Evolutionary conservation across 306 rosid genomes (phyloP), one percentile per base, ranked within the genome.

Genomic region (Malus sieversii): DNA sequence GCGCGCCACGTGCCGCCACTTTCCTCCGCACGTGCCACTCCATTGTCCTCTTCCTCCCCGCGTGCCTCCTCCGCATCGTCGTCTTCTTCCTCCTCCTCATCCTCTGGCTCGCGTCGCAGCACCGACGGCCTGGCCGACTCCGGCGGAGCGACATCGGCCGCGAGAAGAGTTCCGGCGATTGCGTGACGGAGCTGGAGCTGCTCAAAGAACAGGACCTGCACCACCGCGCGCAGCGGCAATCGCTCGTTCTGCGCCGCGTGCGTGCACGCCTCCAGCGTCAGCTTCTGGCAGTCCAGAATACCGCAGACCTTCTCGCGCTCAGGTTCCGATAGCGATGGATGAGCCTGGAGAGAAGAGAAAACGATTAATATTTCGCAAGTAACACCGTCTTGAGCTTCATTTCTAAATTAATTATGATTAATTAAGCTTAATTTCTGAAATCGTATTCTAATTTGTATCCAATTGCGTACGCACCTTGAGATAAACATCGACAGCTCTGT

Each of bases 181-280:
- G 99, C 97, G 77, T 92, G 96, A 1, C 99, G 97, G 18, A 95
- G 93, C 84, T 95, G 99, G 58, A 95, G 91, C 85, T 95, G 99
- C 89, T 95, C 99, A 66, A 92, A 92, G 90, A 95, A 95, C 8
- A 95, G 88, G 10, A 95, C 97, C 59, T 92, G 85, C 58, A 95
- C 92, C 60, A 95, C 97, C 16, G 99, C 96, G 33, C 99, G 91
- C 38, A 95, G 42, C 0, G 99, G 99, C 51, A 95, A 87, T 46
- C 99, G 96, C 80, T 92, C 99, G 86, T 95, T 95, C 79, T 95
- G 99, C 27, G 99, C 96, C 23, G 97, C 99, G 90, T 92, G 99
- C 3, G 99, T 95, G 86, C 99, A 95, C 20, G 97, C 99, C 59
- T 95, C 99, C 1, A 95, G 77, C 8, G 99, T 92, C 13, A 95